A percentile compares a stretch with the other conserved stretches of the same genome.
phyloP scores from a whole-genome alignment of 768 basidiomycete genomes.

The Symmetrospora coprosmae region DNA sequence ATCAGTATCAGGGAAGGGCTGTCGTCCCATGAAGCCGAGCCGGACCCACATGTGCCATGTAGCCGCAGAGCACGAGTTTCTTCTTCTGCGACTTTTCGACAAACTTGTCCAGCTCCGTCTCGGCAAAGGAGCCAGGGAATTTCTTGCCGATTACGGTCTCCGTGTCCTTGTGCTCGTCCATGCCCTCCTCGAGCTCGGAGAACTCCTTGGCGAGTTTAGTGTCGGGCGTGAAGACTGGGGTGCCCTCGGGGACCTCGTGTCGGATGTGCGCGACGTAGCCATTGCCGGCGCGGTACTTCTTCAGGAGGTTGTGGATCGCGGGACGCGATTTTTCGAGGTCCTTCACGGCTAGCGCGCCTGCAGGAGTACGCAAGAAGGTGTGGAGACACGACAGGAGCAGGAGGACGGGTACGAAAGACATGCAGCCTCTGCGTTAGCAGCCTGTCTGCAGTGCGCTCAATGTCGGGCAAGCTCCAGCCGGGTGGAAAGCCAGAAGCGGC shows the following conservation, averaged over 20 bases:
- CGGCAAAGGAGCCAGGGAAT: slow-evolving; percentile 15
- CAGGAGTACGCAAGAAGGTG: too few species aligned
- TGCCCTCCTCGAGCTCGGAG: not conserved
- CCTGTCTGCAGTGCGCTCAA: too few species aligned
- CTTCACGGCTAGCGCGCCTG: slow-evolving; percentile 1
- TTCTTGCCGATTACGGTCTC: slow-evolving; percentile 8
- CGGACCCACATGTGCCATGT: not conserved
- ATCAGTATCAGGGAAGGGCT: too few species aligned
- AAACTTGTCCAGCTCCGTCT: slow-evolving; percentile 11
- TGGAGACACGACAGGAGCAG: too few species aligned
- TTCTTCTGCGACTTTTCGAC: not conserved
- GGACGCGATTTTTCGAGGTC: not conserved
- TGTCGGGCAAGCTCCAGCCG: too few species aligned
- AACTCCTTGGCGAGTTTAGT: slow-evolving; percentile 9
- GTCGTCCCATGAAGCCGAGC: too few species aligned
- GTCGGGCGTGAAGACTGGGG: slow-evolving; percentile 15
- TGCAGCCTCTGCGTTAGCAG: too few species aligned
- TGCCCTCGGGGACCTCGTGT: slow-evolving; percentile 13
- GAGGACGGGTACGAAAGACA: too few species aligned
- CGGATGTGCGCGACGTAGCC: slow-evolving; percentile 3
- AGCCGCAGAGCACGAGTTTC: slow-evolving; percentile 7
- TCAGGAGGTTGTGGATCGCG: not conserved
- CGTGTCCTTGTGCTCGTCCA: not conserved
- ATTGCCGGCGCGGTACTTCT: slow-evolving; percentile 1
- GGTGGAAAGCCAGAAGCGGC: too few species aligned